These are phyloP conservation scores for Paxillus involutus DNA, from an alignment of 768 basidiomycete species.

Conservation along the genomic window DNA sequence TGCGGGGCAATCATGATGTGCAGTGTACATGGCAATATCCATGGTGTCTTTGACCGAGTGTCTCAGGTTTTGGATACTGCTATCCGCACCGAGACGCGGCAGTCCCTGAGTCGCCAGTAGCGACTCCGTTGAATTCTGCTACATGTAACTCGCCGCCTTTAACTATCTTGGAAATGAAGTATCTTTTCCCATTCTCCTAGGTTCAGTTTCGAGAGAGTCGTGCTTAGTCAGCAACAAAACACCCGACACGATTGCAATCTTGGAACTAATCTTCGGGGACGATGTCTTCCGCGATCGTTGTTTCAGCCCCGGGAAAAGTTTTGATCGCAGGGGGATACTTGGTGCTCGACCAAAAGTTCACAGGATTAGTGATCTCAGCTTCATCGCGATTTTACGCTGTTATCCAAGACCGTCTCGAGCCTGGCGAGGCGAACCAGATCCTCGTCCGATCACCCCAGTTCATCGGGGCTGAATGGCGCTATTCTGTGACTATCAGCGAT, in stretches of 20 bases:
- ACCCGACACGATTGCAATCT: neutral
- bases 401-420: slow-evolving; percentile 39
- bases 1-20: slow-evolving; percentile 54
- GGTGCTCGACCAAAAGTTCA: slow-evolving; percentile 84
- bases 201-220: neutral
- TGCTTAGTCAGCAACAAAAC: slow-evolving; percentile 27
- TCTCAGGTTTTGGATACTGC: no score
- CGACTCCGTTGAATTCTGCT: no score
- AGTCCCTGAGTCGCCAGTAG: no score
- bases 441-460: slow-evolving; percentile 92
- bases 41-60: neutral
- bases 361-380: slow-evolving; percentile 88
- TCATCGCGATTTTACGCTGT: slow-evolving; percentile 93
- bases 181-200: no score
- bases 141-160: no score
- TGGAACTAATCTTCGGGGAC: neutral
- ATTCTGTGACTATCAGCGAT: slow-evolving; percentile 47
- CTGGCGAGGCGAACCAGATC: slow-evolving; percentile 44
- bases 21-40: neutral
- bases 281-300: slow-evolving; percentile 59
- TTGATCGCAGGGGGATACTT: slow-evolving; percentile 96
- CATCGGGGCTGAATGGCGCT: slow-evolving; percentile 73
- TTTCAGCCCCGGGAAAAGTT: slow-evolving; percentile 95
- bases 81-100: no score
- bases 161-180: no score